phyloP scores from a whole-genome alignment of 306 rosid species.

The Morella rubra region DNA sequence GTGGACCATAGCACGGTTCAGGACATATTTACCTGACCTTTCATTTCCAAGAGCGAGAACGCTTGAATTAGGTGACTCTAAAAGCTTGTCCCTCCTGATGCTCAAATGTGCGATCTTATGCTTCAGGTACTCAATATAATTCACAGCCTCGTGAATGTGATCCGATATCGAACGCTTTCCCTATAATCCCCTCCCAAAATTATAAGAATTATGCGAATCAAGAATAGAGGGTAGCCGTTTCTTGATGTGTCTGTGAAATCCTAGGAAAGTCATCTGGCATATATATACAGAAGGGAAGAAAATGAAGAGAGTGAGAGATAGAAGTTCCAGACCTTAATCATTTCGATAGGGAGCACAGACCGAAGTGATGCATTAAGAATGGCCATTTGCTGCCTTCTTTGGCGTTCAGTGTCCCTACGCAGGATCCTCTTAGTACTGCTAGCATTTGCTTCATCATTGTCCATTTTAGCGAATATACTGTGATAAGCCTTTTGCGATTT shows the following conservation, averaged over 20 bases:
- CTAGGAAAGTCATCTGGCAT: neutral
- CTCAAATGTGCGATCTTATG: conserved; percentile 7
- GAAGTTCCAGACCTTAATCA: conserved; percentile 22
- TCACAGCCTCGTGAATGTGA: conserved; percentile 3
- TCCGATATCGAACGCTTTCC: conserved; percentile 11
- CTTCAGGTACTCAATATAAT: conserved; percentile 7
- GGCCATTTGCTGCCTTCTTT: conserved; percentile 46
- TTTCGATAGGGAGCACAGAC: conserved; percentile 42
- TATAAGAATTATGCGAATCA: neutral
- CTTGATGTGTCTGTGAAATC: neutral
- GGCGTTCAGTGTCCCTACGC: conserved; percentile 48
- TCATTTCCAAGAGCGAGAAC: neutral
- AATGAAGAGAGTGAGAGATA: neutral
- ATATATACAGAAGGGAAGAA: neutral
- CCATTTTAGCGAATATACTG: neutral
- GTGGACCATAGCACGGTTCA: conserved; percentile 10
- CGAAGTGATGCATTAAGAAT: conserved; percentile 38
- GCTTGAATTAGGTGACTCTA: neutral
- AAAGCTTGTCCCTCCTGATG: neutral
- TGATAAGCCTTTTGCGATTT: neutral
- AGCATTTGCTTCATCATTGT: conserved; percentile 10
- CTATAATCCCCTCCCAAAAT: conserved; percentile 7
- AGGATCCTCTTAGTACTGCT: conserved; percentile 25
- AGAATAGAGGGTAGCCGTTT: neutral
- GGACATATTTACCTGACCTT: neutral